phyloP scores from a whole-genome alignment of 306 rosid genomes.

The Acacia confusa region DNA sequence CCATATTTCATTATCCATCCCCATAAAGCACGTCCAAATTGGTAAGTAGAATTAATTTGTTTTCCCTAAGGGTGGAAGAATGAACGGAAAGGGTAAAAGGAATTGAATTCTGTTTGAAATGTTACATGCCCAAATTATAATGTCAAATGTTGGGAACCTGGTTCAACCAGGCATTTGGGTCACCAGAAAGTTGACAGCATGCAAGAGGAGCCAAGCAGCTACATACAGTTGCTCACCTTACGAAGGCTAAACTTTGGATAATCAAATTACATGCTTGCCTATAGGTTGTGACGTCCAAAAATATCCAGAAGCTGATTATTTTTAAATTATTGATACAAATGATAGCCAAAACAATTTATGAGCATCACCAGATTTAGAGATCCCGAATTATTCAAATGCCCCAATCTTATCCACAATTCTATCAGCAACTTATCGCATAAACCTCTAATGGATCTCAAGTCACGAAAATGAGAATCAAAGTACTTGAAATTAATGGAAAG shows the following conservation, averaged over 20 bases:
- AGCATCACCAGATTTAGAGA: not conserved
- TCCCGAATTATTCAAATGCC: not conserved
- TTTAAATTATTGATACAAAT: not conserved
- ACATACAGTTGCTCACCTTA: not conserved
- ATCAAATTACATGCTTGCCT: not conserved
- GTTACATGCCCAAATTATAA: not conserved
- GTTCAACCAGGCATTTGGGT: not conserved
- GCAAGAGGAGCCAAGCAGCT: conserved; percentile 2
- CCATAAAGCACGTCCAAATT: not conserved
- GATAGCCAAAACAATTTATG: not conserved
- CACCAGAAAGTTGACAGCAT: not conserved
- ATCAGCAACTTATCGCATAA: not conserved
- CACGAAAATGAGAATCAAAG: not conserved
- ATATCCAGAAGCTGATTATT: not conserved
- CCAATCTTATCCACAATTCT: not conserved
- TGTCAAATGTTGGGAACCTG: not conserved
- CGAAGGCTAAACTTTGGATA: not conserved
- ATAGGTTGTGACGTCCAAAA: not conserved
- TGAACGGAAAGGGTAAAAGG: not conserved
- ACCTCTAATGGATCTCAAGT: not conserved
- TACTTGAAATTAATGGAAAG: not conserved
- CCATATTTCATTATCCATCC: not conserved
- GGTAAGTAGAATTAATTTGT: not conserved
- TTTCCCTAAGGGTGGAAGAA: not conserved
- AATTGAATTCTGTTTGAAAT: not conserved